A percentile compares a stretch with the other conserved stretches of the same genome.
phyloP scores from a whole-genome alignment of 768 basidiomycete species.

The Chiua virens region DNA sequence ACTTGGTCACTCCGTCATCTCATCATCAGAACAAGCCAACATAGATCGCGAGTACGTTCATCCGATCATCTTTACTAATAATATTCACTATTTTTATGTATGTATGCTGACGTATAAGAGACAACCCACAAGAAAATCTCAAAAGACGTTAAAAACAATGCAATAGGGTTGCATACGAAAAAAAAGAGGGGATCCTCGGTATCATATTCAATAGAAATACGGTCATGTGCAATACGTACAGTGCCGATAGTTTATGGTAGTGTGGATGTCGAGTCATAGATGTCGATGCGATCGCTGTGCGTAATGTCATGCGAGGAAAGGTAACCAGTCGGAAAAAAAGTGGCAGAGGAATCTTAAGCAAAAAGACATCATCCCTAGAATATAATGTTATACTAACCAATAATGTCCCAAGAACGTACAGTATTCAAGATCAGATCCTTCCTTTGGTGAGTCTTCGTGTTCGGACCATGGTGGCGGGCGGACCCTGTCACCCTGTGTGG shows the following conservation, averaged over 20 bases:
- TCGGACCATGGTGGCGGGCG: neutral
- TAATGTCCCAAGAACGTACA: conserved; percentile 38
- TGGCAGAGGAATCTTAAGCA: conserved; percentile 22
- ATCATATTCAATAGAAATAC: conserved; percentile 29
- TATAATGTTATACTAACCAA: conserved; percentile 36
- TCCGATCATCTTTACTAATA: conserved; percentile 22
- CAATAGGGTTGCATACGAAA: neutral
- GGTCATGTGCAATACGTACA: conserved; percentile 31
- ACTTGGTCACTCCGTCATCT: neutral
- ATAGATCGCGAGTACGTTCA: conserved; percentile 14
- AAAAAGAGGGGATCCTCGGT: conserved; percentile 3
- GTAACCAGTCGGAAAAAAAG: conserved; percentile 14
- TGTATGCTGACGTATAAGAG: conserved; percentile 2
- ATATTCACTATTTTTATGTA: conserved; percentile 21
- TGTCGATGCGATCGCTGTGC: conserved; percentile 14
- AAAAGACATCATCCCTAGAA: conserved; percentile 32
- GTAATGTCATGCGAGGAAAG: conserved; percentile 6
- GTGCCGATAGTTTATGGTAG: conserved; percentile 26
- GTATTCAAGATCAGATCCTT: conserved; percentile 20
- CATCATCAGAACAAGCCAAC: conserved; percentile 14
- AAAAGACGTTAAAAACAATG: neutral
- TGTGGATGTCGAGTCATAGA: conserved; percentile 28
- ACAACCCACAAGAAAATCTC: conserved; percentile 17
- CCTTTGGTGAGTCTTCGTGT: conserved; percentile 3
- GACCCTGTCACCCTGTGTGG: conserved; percentile 3